Percentiles rank a stretch among this genome's conserved stretches.
Evolutionary conservation across 257 asterid species (phyloP).

Genomic region (Hygrophila difformis): DNA sequence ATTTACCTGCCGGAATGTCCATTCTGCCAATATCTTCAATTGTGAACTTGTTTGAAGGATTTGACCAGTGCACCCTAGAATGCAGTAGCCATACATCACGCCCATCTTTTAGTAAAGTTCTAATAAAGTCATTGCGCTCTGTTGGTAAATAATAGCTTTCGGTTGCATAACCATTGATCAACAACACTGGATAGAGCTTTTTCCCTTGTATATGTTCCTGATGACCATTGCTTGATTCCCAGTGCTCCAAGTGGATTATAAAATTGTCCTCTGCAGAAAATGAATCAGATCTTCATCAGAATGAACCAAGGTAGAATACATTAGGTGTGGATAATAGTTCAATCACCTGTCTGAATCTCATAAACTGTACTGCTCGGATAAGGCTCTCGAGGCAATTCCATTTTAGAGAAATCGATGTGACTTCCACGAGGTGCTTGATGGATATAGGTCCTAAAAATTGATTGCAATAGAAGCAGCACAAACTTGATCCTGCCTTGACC

Average conservation of each 20-base stretch:
- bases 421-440: slow-evolving; percentile 31
- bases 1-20: slow-evolving; percentile 40
- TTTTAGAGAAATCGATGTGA: slow-evolving; percentile 8
- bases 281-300: no score
- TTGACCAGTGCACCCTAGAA: slow-evolving; percentile 30
- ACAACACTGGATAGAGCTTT: slow-evolving; percentile 28
- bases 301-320: no score
- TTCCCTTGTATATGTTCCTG: slow-evolving; percentile 6
- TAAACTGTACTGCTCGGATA: slow-evolving; percentile 28
- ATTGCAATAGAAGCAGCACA: slow-evolving; percentile 18
- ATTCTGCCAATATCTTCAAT: slow-evolving; percentile 42
- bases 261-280: slow-evolving; percentile 41
- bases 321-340: background rate
- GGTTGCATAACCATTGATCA: slow-evolving; percentile 43
- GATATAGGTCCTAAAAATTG: slow-evolving; percentile 38
- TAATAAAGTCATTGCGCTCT: slow-evolving; percentile 39
- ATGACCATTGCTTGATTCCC: slow-evolving; percentile 25
- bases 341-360: slow-evolving; percentile 39
- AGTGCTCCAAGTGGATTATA: slow-evolving; percentile 27
- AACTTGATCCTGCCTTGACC: slow-evolving; percentile 27
- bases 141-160: slow-evolving; percentile 49
- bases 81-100: slow-evolving; percentile 38
- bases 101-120: slow-evolving; percentile 41
- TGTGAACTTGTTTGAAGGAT: slow-evolving; percentile 24
- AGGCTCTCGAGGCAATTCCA: slow-evolving; percentile 13